phyloP scores from a whole-genome alignment of 139 green algal genomes.

The Chlamydomonas schloesseri region DNA sequence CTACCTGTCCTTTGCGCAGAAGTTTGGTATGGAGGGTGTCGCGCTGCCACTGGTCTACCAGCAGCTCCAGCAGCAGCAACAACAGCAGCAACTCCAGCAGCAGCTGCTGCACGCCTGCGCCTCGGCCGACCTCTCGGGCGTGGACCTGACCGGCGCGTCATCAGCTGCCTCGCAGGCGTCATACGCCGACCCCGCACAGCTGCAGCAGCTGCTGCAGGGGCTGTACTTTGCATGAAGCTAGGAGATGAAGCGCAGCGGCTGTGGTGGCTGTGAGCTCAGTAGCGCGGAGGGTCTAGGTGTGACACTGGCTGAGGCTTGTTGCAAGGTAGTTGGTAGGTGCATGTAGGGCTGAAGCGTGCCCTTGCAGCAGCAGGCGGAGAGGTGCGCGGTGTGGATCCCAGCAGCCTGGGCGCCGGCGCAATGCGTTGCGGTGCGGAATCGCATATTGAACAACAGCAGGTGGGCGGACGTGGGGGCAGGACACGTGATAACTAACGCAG shows the following conservation, averaged over 20 bases:
- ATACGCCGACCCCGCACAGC: constrained; percentile 7
- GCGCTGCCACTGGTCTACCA: constrained; percentile 19
- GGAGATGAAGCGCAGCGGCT: neutral
- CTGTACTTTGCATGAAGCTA: constrained; percentile 27
- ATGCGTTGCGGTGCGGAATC: too few species aligned
- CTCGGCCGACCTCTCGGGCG: neutral
- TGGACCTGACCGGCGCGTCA: neutral
- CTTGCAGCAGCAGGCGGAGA: too few species aligned
- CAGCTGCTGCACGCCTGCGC: constrained; percentile 13
- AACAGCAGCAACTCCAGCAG: constrained; percentile 24
- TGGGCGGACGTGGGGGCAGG: too few species aligned
- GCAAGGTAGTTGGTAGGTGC: too few species aligned
- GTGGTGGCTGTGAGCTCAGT: neutral
- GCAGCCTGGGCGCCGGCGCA: too few species aligned
- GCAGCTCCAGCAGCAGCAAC: constrained; percentile 35
- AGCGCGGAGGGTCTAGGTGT: neutral
- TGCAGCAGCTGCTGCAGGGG: constrained; percentile 40
- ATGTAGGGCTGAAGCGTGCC: too few species aligned
- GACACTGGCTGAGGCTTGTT: too few species aligned
- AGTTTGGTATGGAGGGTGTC: constrained; percentile 33
- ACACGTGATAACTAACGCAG: too few species aligned
- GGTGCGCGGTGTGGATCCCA: too few species aligned
- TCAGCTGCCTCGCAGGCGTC: neutral
- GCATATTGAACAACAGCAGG: too few species aligned
- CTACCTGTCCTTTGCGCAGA: constrained; percentile 19